Percentiles rank a stretch among this genome's conserved stretches.
These are phyloP conservation scores for Penicillium olsonii DNA, from an alignment of 2,329 filamentous ascomycete genomes.

Conservation along the genomic window DNA sequence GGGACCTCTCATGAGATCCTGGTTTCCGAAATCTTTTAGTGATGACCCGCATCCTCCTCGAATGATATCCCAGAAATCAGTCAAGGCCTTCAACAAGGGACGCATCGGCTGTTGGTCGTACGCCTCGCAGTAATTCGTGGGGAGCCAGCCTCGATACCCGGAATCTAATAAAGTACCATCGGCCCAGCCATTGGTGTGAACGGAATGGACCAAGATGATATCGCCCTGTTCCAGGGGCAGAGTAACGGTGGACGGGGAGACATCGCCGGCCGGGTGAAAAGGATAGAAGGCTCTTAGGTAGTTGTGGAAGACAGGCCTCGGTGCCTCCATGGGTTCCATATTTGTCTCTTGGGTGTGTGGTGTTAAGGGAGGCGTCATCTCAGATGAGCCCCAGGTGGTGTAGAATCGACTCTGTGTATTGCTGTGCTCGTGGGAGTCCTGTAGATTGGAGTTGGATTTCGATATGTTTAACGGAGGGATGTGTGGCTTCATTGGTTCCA, in stretches of 20 bases:
- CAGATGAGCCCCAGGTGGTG: constrained; percentile 37
- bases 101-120: constrained; percentile 89
- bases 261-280: constrained; percentile 76
- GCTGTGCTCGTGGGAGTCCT: constrained; percentile 12
- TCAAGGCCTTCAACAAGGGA: constrained; percentile 78
- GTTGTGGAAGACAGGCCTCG: constrained; percentile 78
- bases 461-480: constrained; percentile 42
- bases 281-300: constrained; percentile 93
- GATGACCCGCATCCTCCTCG: constrained; percentile 75
- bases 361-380: constrained; percentile 77
- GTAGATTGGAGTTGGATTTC: constrained; percentile 34
- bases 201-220: constrained; percentile 89
- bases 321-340: constrained; percentile 43
- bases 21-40: constrained; percentile 77
- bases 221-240: constrained; percentile 87
- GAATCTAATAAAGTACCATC: constrained; percentile 88
- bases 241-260: constrained; percentile 83
- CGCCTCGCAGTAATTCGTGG: constrained; percentile 95
- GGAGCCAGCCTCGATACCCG: constrained; percentile 89
- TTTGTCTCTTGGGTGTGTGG: constrained; percentile 65
- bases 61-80: constrained; percentile 90
- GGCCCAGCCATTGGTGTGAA: constrained; percentile 98
- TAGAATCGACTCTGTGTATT: constrained; percentile 24
- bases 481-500: constrained; percentile 38
- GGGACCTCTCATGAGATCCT: constrained; percentile 91